Base-by-base conservation (phyloP, 2,329 filamentous ascomycete species). In the Trichophyton rubrum region DNA sequence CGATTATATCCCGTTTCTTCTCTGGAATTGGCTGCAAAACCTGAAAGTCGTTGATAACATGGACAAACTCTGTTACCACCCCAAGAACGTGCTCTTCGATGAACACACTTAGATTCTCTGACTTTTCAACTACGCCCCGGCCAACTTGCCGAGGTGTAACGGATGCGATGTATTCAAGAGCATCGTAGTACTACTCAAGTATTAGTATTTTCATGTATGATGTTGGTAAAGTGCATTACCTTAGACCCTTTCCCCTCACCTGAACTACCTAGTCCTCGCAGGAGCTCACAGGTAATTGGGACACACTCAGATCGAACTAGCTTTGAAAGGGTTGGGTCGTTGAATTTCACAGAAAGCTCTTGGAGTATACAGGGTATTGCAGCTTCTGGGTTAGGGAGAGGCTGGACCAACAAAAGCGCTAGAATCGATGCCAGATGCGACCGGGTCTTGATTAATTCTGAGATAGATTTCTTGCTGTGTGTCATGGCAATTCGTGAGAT, bases 81-180 rank as follows among this genome's bases (percentile, higher is more conserved):
- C 90, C 92, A 5, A 99, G 81, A 38, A 95, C 85, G 70, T 96
- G 87, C 33, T 83, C 82, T 64, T 95, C 86, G 47, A 97, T 82
- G 69, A 96, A 97, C 0, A 82, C 78, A 0, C 85, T 85, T 24
- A 95, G 78, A 1, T 82, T 74, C 62, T 86, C 83, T 1, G 73
- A 75, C 59, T 79, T 75, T 68, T 78, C 81, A 1, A 75, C 70
- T 22, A 73, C 69, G 61, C 73, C 77, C 56, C 75, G 73, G 56
- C 77, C 73, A 20, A 73, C 71, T 62, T 78, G 78, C 13, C 76
- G 73, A 60, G 82, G 79, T 22, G 78, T 77, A 35, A 85, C 73
- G n/a, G 69, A 73, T 33, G 79, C 78, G 22, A 82, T 70, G 60
- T 78, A 71, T 62, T 75, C 72, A 24, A 79, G 79, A 2, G 80